Percentiles rank a stretch among this genome's conserved stretches.
These are phyloP conservation scores for Diaporthe vaccinii DNA, from an alignment of 2,329 filamentous ascomycete species.

Conservation along the genomic window DNA sequence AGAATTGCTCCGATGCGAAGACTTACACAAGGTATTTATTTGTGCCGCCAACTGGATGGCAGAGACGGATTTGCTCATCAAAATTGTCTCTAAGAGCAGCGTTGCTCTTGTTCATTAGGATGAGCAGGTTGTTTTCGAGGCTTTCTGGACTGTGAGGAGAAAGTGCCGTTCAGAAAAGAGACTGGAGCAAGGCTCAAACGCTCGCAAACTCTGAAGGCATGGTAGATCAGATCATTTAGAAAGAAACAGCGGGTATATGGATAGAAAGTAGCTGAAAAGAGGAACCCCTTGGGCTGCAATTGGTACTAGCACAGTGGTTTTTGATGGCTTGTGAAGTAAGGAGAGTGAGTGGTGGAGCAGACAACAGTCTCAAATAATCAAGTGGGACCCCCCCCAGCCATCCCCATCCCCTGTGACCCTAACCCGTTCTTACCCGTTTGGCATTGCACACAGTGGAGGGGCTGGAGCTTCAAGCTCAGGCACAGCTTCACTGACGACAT, in stretches of 20 bases:
- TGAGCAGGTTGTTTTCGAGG: not conserved
- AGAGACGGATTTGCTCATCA: not conserved
- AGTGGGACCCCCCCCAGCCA: not conserved
- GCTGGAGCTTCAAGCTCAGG: slow-evolving; percentile 22
- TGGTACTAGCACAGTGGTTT: not conserved
- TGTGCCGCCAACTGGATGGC: not conserved
- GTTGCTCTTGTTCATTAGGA: not conserved
- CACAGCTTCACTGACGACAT: slow-evolving; percentile 27
- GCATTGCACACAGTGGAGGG: not conserved
- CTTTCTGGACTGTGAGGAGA: not conserved
- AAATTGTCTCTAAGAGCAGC: not conserved
- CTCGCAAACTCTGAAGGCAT: not conserved
- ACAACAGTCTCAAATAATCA: no score
- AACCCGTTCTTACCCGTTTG: not conserved
- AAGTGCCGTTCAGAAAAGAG: slow-evolving; percentile 2
- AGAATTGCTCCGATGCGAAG: not conserved
- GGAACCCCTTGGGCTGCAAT: not conserved
- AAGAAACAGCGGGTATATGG: not conserved
- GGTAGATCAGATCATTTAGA: not conserved
- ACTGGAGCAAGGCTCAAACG: not conserved
- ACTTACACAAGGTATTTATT: not conserved
- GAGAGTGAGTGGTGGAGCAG: not conserved
- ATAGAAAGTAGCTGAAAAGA: not conserved
- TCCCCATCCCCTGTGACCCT: not conserved
- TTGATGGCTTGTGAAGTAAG: not conserved